Conservation (phyloP, 345 rosid genomes). For the Salix suchowensis region DNA sequence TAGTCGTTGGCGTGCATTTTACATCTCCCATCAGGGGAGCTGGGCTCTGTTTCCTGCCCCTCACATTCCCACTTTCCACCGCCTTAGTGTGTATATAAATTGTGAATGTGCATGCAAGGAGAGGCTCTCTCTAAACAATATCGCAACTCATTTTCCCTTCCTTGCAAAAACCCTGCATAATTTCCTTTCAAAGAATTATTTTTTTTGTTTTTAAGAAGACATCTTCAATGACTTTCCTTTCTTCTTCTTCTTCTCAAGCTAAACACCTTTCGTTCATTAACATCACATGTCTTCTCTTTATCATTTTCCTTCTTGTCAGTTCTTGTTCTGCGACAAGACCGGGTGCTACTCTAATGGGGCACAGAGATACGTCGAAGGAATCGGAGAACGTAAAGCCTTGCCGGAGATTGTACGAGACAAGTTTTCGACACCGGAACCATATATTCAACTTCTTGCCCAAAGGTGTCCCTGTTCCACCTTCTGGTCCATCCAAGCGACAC, state of each 20-base stretch:
- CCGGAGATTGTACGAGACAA: constrained; percentile 27
- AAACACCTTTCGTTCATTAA: constrained; percentile 12
- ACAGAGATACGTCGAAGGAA: not conserved
- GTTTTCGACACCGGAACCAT: constrained; percentile 37
- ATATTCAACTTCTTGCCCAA: constrained; percentile 75
- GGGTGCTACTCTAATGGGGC: constrained; percentile 14
- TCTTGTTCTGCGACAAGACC: constrained; percentile 36
- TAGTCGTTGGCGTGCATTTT: constrained; percentile 39
- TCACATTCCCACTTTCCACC: constrained; percentile 14
- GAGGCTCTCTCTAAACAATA: not conserved
- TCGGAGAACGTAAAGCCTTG: constrained; percentile 7
- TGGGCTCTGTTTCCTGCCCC: constrained; percentile 3
- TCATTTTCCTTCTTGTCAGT: constrained; percentile 28
- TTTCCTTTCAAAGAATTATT: not conserved
- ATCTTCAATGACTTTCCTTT: constrained; percentile 20
- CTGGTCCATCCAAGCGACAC: constrained; percentile 81
- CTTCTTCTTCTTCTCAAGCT: constrained; percentile 1
- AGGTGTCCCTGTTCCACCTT: constrained; percentile 66
- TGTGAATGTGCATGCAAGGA: not conserved
- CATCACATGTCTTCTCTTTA: constrained; percentile 14
- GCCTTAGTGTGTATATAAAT: not conserved
- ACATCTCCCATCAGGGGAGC: constrained; percentile 10
- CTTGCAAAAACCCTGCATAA: constrained; percentile 24
- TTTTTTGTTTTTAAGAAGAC: too few relatives aligned
- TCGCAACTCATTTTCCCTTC: not conserved